Base-by-base conservation (phyloP, 2,329 filamentous ascomycete species). In the Hypoxylon sp. region DNA sequence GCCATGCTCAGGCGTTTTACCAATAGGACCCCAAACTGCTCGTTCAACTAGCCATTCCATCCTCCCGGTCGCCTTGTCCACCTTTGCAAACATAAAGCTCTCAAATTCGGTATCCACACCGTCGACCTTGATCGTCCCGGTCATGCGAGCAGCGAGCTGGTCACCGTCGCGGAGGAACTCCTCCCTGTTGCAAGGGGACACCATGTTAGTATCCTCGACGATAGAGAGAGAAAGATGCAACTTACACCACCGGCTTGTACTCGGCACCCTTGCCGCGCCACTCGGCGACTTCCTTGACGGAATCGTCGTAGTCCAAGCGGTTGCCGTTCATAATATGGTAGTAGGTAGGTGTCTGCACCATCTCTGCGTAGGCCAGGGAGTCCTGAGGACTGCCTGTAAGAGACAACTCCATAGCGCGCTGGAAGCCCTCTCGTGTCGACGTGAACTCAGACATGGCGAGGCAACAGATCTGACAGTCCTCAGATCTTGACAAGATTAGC, bases 151-250 rank as follows among this genome's bases (percentile, higher is more conserved):
- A 8, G 70, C 69, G 10, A 73, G 31, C 50, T 66, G 65, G 46
- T 71, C 57, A 13, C 67, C 69, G 37, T 72, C 68, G 11, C 69
- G 70, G 15, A 72, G 67, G 29, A 73, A 73, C 43, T 70, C 63
- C 7, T 68, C 47, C 1, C 69, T 73, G 24, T 7, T 46, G 21
- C 15, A 13, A 37, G 3, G 23, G 9, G 17, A 23, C 2, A 21
- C 15, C 4, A 37, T 29, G 48, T 52, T 40, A 52, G 37, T n/a
- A n/a, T n/a, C 33, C 38, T 43, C 11, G 7, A 47, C 3, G 13
- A 27, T 8, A n/a, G 13, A 53, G 9, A 24, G 10, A 20, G 7
- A 21, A 17, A 20, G 13, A 24, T 35, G 35, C 5, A 24, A 57
- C 69, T 63, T 48, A 72, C 70, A 73, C 63, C 3, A 64, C 61